A percentile compares a stretch with the other conserved stretches of the same genome.
These are phyloP conservation scores for Lactarius indigo DNA, from an alignment of 768 basidiomycete species.

Conservation along the genomic window DNA sequence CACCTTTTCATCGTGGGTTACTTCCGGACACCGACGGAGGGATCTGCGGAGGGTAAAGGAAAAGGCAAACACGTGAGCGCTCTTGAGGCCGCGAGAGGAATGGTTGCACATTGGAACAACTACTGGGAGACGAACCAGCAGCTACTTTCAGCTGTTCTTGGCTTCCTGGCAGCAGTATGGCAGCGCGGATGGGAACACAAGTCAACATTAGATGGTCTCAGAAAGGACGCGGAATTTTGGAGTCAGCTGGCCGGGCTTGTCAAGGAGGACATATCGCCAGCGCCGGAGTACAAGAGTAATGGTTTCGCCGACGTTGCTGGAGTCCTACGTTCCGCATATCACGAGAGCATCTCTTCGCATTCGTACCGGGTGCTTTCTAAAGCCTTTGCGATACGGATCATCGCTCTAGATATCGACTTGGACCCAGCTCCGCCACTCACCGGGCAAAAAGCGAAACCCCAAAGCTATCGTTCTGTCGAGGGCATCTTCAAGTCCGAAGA, in stretches of 20 bases:
- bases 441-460: constrained; percentile 45
- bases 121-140: constrained; percentile 77
- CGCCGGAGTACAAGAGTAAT: constrained; percentile 61
- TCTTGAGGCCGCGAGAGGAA: constrained; percentile 61
- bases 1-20: constrained; percentile 74
- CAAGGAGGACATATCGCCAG: constrained; percentile 66
- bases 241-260: constrained; percentile 58
- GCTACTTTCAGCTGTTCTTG: constrained; percentile 66
- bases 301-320: constrained; percentile 48
- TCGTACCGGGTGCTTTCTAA: constrained; percentile 70
- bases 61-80: constrained; percentile 49
- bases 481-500: constrained; percentile 58
- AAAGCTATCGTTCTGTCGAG: constrained; percentile 58
- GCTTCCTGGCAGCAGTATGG: constrained; percentile 78
- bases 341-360: constrained; percentile 59
- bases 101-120: constrained; percentile 65
- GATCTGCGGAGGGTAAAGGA: constrained; percentile 31
- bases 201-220: constrained; percentile 49
- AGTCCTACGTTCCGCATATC: constrained; percentile 49
- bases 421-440: constrained; percentile 37
- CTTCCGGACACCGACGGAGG: constrained; percentile 52
- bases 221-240: constrained; percentile 66
- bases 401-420: constrained; percentile 71
- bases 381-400: constrained; percentile 68
- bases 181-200: constrained; percentile 76